A percentile compares a stretch with the other conserved stretches of the same genome.
Evolutionary conservation across 2,329 filamentous ascomycete species (phyloP).

Genomic region (Arthrobotrys entomopaga): DNA sequence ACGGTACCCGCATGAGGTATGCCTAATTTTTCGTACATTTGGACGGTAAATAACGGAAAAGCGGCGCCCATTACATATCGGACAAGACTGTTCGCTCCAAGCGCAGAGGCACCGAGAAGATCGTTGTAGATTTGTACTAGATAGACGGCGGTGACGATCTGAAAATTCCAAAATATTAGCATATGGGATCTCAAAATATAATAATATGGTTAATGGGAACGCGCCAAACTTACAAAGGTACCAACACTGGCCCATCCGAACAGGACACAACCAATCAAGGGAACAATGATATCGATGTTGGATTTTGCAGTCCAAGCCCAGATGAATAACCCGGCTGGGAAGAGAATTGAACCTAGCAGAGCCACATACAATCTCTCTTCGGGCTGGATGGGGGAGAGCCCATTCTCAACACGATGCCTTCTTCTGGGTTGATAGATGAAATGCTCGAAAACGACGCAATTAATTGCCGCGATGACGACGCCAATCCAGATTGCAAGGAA

Average conservation of each 20-base stretch:
- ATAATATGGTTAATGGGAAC: slow-evolving; percentile 64
- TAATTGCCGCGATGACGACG: slow-evolving; percentile 55
- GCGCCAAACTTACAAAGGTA: slow-evolving; percentile 64
- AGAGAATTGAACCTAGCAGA: slow-evolving; percentile 69
- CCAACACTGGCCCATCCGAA: slow-evolving; percentile 72
- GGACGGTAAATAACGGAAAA: slow-evolving; percentile 72
- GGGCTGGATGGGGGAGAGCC: slow-evolving; percentile 61
- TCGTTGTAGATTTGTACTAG: slow-evolving; percentile 48
- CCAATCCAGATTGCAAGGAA: slow-evolving; percentile 57
- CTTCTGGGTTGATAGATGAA: slow-evolving; percentile 42
- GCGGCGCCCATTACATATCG: slow-evolving; percentile 68
- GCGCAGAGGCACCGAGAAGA: slow-evolving; percentile 51
- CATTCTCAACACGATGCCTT: not conserved
- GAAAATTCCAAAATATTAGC: slow-evolving; percentile 60
- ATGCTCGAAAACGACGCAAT: slow-evolving; percentile 41
- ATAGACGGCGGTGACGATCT: slow-evolving; percentile 48
- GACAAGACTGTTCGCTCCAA: slow-evolving; percentile 69
- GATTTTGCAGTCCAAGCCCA: slow-evolving; percentile 69
- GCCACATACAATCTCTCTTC: slow-evolving; percentile 71
- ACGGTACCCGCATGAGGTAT: slow-evolving; percentile 64
- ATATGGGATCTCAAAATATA: slow-evolving; percentile 68
- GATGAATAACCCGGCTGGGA: slow-evolving; percentile 69
- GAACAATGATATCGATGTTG: slow-evolving; percentile 66
- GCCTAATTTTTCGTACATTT: slow-evolving; percentile 64
- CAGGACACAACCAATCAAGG: slow-evolving; percentile 67